These are phyloP conservation scores for Populus alba DNA, from an alignment of 345 rosid species.

Conservation along the genomic window DNA sequence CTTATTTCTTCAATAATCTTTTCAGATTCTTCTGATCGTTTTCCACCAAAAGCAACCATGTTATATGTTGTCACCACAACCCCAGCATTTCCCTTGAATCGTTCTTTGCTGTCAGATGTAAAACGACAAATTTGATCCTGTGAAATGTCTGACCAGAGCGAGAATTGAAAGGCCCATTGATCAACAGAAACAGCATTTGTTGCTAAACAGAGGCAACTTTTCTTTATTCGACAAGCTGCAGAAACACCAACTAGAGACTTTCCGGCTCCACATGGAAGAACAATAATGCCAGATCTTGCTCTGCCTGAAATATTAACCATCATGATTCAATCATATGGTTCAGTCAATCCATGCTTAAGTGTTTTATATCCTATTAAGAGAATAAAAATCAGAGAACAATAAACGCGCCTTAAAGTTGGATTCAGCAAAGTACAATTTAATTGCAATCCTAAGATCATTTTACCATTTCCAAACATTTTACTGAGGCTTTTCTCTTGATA, in stretches of 20 bases:
- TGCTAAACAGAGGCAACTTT: conserved; percentile 96
- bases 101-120: conserved; percentile 96
- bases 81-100: conserved; percentile 95
- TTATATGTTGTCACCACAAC: conserved; percentile 96
- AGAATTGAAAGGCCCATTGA: conserved; percentile 96
- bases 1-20: conserved; percentile 94
- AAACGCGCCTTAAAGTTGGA: background rate
- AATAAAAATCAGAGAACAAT: background rate
- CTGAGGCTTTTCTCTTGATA: conserved; percentile 97
- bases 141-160: conserved; percentile 84
- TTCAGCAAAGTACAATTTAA: background rate
- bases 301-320: conserved; percentile 48
- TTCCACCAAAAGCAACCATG: conserved; percentile 99
- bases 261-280: conserved; percentile 98
- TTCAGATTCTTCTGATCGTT: conserved; percentile 94
- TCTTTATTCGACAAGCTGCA: conserved; percentile 84
- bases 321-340: background rate
- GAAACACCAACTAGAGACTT: conserved; percentile 96
- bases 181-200: conserved; percentile 99
- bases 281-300: conserved; percentile 97
- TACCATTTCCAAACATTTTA: conserved; percentile 99
- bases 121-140: conserved; percentile 91
- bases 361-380: background rate
- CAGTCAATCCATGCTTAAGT: background rate
- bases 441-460: background rate